Base-by-base conservation (phyloP, 2,329 filamentous ascomycete genomes). In the Cordyceps tenuipes region DNA sequence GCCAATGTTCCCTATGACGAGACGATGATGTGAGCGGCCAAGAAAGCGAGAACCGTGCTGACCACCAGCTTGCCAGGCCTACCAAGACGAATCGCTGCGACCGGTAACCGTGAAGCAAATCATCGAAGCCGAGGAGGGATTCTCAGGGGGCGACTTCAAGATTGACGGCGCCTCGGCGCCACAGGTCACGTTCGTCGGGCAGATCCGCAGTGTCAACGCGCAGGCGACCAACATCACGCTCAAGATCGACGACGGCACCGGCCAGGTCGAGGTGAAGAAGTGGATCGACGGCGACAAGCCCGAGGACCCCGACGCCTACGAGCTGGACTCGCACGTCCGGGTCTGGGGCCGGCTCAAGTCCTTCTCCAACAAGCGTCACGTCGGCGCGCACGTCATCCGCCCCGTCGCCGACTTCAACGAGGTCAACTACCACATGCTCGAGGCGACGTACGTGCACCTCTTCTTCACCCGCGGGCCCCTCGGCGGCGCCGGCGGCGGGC, bases 71-170 rank as follows among this genome's bases (percentile, higher is more conserved):
- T 9, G 12, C 9, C 62, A 85, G 80, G 76, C 78, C 62, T 88
- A 88, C 71, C 81, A 82, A 66, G 90, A 95, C 74, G 91, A 97
- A 68, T 92, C 91, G 21, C 82, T 99, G 57, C 89, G 94, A 49
- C 92, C 94, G 1, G 89, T 97, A 51, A 99, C 94, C 12, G 90
- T 97, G 76, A 97, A 97, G 75, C 94, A 99, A 76, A 83, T 97
- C 61, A 79, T 92, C 69, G 90, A 95, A 64, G 90, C 91, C 64
- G 82, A 88, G 64, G 87, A 91, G 74, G 83, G 86, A 44, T 87
- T 89, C 71, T 84, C 86, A 2, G 79, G 79, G 61, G 85, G 86
- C 60, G 87, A 91, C 41, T 94, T 95, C 81, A 85, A 86, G 64
- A 89, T 97, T 68, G 94, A 97, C 75, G 87, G 85, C 64, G 75